Evolutionary conservation across 163 green algal species (phyloP).

Genomic region (Scenedesmus sp.): DNA sequence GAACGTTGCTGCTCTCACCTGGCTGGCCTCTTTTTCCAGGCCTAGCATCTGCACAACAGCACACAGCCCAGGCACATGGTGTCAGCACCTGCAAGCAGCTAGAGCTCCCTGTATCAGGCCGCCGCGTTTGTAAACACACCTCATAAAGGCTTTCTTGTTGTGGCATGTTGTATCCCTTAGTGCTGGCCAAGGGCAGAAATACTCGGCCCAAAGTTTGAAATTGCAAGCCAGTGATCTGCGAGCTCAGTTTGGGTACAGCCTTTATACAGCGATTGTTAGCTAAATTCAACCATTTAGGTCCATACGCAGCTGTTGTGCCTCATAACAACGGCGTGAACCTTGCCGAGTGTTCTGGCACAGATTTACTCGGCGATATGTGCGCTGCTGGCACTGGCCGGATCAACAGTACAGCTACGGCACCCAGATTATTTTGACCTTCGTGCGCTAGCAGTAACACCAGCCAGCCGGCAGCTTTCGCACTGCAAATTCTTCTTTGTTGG

Average conservation of each 20-base stretch:
- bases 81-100: not conserved
- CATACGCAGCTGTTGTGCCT: too few species aligned
- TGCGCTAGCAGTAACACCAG: too few species aligned
- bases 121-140: not conserved
- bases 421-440: too few species aligned
- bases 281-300: too few species aligned
- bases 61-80: not conserved
- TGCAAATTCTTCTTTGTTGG: not conserved
- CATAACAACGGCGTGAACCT: too few species aligned
- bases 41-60: constrained; percentile 70
- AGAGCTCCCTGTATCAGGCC: too few species aligned
- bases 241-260: too few species aligned
- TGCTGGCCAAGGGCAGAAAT: not conserved
- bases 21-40: constrained; percentile 67
- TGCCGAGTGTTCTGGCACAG: too few species aligned
- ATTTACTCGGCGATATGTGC: too few species aligned
- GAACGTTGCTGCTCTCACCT: constrained; percentile 48
- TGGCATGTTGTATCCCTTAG: not conserved
- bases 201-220: not conserved
- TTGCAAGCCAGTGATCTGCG: not conserved
- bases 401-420: too few species aligned
- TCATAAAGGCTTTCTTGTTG: constrained; percentile 8
- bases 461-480: not conserved
- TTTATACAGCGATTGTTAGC: not conserved
- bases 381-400: too few species aligned